phyloP scores from a whole-genome alignment of 2,329 filamentous ascomycete genomes.

The Botrytis deweyae region DNA sequence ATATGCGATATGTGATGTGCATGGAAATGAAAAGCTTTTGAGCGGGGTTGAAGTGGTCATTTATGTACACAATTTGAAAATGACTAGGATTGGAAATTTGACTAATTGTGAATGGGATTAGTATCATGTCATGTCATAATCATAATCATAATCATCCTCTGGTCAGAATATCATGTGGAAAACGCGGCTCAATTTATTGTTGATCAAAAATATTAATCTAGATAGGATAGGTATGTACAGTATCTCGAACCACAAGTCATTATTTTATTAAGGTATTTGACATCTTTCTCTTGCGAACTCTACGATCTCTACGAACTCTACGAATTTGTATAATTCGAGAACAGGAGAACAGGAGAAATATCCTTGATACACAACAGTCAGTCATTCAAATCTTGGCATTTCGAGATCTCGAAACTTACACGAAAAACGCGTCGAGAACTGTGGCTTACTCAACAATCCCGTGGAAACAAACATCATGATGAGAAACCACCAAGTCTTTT shows the following conservation, averaged over 20 bases:
- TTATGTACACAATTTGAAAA: conserved; percentile 1
- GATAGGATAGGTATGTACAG: background rate
- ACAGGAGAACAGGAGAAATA: too few species aligned
- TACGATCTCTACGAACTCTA: background rate
- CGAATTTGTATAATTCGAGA: background rate
- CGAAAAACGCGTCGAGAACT: conserved; percentile 2
- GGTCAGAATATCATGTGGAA: background rate
- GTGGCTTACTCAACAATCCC: background rate
- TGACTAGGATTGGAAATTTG: background rate
- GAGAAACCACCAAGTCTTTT: background rate
- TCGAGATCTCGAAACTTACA: background rate
- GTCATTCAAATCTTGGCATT: background rate
- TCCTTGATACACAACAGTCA: background rate
- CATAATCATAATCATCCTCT: background rate
- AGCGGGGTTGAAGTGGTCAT: background rate
- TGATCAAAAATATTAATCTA: background rate
- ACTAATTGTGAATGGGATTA: background rate
- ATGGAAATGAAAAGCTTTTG: background rate
- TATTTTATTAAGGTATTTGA: background rate
- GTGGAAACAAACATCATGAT: background rate
- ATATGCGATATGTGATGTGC: background rate
- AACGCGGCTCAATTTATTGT: conserved; percentile 4
- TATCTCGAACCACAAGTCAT: background rate
- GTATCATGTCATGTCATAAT: background rate
- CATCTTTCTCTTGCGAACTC: too few species aligned